Percentiles rank a stretch among this genome's conserved stretches.
Evolutionary conservation across 257 asterid species (phyloP).

Genomic region (Lantana camara): DNA sequence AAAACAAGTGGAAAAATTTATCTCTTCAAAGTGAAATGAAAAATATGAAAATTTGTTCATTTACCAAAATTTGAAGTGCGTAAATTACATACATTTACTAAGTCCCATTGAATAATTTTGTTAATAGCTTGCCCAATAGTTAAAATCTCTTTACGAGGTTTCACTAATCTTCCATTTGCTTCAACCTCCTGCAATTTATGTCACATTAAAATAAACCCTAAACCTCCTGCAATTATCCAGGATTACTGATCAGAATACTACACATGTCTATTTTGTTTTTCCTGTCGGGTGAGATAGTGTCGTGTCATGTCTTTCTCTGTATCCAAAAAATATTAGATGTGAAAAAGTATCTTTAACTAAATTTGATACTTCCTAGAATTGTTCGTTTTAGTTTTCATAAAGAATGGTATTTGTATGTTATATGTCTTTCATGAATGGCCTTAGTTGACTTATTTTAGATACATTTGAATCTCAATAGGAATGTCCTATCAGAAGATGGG

Average conservation of each 20-base stretch:
- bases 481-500: constrained; percentile 9
- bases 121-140: too few species aligned
- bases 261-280: background rate
- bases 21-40: too few species aligned
- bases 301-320: background rate
- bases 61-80: too few species aligned
- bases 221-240: background rate
- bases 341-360: background rate
- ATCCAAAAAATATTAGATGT: background rate
- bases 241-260: background rate
- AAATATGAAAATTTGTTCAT: too few species aligned
- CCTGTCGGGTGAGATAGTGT: background rate
- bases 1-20: too few species aligned
- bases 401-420: background rate
- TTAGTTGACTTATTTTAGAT: constrained; percentile 1
- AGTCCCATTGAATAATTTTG: too few species aligned
- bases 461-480: background rate
- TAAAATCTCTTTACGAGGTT: too few species aligned
- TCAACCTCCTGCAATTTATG: too few species aligned
- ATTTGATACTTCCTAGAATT: background rate
- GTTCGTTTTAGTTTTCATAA: background rate
- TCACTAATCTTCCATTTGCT: too few species aligned
- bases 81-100: too few species aligned
- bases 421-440: constrained; percentile 16
- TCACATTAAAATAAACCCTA: too few species aligned